Evolutionary conservation across 768 basidiomycete genomes (phyloP).

Genomic region (Boletus rex-veris): DNA sequence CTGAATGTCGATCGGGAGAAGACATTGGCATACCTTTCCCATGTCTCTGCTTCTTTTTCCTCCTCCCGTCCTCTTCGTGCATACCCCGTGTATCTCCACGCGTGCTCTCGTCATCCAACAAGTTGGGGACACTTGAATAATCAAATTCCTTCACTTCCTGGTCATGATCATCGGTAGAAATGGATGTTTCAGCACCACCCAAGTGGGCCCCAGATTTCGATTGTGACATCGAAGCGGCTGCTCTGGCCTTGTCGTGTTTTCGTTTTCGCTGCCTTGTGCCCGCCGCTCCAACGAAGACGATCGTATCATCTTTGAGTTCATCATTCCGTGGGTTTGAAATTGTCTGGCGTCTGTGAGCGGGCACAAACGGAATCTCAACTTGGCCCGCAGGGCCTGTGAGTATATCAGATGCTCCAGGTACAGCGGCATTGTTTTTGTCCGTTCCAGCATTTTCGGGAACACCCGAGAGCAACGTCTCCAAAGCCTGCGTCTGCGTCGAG

Average conservation of each 20-base stretch:
- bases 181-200: constrained; percentile 1
- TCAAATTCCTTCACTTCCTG: constrained; percentile 53
- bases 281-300: constrained; percentile 68
- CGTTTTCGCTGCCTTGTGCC: constrained; percentile 66
- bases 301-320: constrained; percentile 51
- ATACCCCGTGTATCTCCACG: constrained; percentile 20
- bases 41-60: constrained; percentile 53
- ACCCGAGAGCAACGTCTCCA: not conserved
- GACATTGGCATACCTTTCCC: constrained; percentile 33
- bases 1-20: not conserved
- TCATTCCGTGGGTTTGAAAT: constrained; percentile 7
- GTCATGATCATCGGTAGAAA: constrained; percentile 9
- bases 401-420: constrained; percentile 10
- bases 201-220: constrained; percentile 1
- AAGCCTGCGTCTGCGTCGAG: constrained; percentile 8
- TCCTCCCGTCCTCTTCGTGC: constrained; percentile 33
- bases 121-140: constrained; percentile 64
- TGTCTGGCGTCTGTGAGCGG: constrained; percentile 52
- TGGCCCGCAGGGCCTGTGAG: constrained; percentile 40
- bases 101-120: constrained; percentile 56
- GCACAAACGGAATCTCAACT: constrained; percentile 77
- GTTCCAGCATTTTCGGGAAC: constrained; percentile 1
- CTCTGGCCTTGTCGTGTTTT: constrained; percentile 20
- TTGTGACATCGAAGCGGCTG: not conserved
- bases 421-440: not conserved